Evolutionary conservation across 75 land plant species (phyloP), one percentile per base, ranked within the genome.

Genomic region (Picea sitchensis): DNA sequence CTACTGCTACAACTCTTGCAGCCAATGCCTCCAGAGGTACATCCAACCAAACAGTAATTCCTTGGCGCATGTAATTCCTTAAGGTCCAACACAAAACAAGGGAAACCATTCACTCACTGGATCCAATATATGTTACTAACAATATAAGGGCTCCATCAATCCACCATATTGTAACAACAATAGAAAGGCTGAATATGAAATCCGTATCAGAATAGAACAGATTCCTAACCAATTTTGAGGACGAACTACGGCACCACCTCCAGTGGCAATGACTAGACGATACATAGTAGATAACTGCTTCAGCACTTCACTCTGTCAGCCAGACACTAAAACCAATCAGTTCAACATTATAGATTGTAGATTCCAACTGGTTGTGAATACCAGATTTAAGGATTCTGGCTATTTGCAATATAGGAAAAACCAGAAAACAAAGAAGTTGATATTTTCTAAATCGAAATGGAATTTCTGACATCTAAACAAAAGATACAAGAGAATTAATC

Each of bases 11-110:
- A 79, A 97, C 91, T 63, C 99, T 85, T 57, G 79, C 86, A n/a
- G 96, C 99, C 73, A 97, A 83, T 26, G 93, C 92, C 75, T 97
- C 96, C 59, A 97, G 54, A 74, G 99, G 99, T 23, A 97, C 98
- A 86, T 97, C 95, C 47, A 97, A 72, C 88, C 89, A 95, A 64
- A 95, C 94, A 71, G 89, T 87, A 47, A 97, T 81, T 4, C 99
- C 98, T 78, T 92, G 77, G 65, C 82, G 85, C 98, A 96, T 86
- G 76, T 92, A 90, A 61, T 65, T 84, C 95, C 98, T 92, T 18
- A 38, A 26, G 18, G 30, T 26, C 7, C 8, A 74, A 56, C 58
- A 47, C 8, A 75, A 75, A 57, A 21, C 4, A 26, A 75, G 15
- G 1, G 12, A 75, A 75, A 57, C 18, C 14, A 71, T 21, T 71